These are phyloP conservation scores for Emergomyces africanus DNA, from an alignment of 2,329 filamentous ascomycete species.

Conservation along the genomic window DNA sequence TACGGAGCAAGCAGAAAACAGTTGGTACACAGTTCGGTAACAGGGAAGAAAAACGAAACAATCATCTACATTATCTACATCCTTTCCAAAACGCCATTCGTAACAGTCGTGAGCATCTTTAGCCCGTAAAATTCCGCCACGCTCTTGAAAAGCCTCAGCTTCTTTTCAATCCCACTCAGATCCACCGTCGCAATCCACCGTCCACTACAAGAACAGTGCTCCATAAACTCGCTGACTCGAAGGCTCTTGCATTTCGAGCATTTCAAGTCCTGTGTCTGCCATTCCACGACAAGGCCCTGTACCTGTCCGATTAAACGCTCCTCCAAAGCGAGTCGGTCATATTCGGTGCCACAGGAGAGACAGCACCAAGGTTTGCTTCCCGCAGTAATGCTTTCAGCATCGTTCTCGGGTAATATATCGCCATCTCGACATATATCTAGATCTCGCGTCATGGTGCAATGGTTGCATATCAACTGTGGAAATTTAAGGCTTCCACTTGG, in stretches of 20 bases:
- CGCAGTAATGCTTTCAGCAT: slow-evolving; percentile 13
- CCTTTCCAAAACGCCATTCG: slow-evolving; percentile 47
- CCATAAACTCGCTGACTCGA: slow-evolving; percentile 84
- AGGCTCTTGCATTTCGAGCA: slow-evolving; percentile 58
- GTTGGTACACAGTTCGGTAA: not conserved
- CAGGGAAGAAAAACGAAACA: not conserved
- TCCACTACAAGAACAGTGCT: slow-evolving; percentile 88
- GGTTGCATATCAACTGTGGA: slow-evolving; percentile 67
- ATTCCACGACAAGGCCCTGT: slow-evolving; percentile 61
- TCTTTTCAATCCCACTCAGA: slow-evolving; percentile 50
- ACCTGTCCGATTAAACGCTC: slow-evolving; percentile 68
- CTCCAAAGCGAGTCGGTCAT: slow-evolving; percentile 69
- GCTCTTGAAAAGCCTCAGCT: slow-evolving; percentile 55
- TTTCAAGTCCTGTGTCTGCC: slow-evolving; percentile 82
- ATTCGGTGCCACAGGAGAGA: slow-evolving; percentile 59
- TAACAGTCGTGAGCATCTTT: slow-evolving; percentile 66
- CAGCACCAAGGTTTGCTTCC: slow-evolving; percentile 55
- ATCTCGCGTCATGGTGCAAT: slow-evolving; percentile 79
- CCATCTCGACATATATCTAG: slow-evolving; percentile 88
- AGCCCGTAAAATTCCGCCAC: slow-evolving; percentile 71
- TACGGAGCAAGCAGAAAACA: no score
- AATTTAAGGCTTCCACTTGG: slow-evolving; percentile 65
- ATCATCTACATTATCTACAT: slow-evolving; percentile 26
- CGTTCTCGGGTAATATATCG: slow-evolving; percentile 52
- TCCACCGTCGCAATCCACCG: slow-evolving; percentile 65